Percentiles rank a stretch among this genome's conserved stretches.
phyloP scores from a whole-genome alignment of 1,284 basidiomycete genomes.

The Leccinum pachyderme region DNA sequence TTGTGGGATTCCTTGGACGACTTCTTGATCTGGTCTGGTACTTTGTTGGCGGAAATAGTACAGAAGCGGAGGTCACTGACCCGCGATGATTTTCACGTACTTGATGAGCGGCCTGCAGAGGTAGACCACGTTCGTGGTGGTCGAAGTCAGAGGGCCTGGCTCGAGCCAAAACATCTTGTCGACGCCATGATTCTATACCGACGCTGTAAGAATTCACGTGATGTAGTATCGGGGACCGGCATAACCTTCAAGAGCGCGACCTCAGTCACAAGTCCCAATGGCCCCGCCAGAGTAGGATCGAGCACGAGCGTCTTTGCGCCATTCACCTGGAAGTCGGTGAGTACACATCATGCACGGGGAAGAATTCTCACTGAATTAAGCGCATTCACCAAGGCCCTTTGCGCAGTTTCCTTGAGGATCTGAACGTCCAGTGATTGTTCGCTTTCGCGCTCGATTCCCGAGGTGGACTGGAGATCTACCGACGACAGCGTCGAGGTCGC shows the following conservation, averaged over 20 bases:
- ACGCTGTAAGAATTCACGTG: slow-evolving; percentile 2
- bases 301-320: slow-evolving; percentile 96
- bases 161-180: slow-evolving; percentile 99
- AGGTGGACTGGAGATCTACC: slow-evolving; percentile 27
- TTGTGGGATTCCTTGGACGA: slow-evolving; percentile 66
- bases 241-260: slow-evolving; percentile 86
- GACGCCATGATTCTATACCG: slow-evolving; percentile 88
- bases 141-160: slow-evolving; percentile 76
- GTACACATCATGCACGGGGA: background rate
- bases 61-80: slow-evolving; percentile 43
- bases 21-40: slow-evolving; percentile 82
- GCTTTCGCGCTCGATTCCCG: slow-evolving; percentile 25
- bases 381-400: slow-evolving; percentile 74
- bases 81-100: slow-evolving; percentile 87
- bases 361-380: slow-evolving; percentile 68
- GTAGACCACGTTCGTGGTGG: slow-evolving; percentile 90
- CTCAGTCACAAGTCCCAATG: slow-evolving; percentile 90
- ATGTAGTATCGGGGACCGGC: background rate
- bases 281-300: slow-evolving; percentile 85
- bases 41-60: slow-evolving; percentile 11
- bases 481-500: slow-evolving; percentile 28
- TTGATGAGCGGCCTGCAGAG: slow-evolving; percentile 87
- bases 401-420: slow-evolving; percentile 73
- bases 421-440: slow-evolving; percentile 63
- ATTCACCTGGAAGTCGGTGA: slow-evolving; percentile 60